Percentiles rank a stretch among this genome's conserved stretches.
These are phyloP conservation scores for Metschnikowia colocasiae DNA, from an alignment of 805 yeast species.

Conservation along the genomic window DNA sequence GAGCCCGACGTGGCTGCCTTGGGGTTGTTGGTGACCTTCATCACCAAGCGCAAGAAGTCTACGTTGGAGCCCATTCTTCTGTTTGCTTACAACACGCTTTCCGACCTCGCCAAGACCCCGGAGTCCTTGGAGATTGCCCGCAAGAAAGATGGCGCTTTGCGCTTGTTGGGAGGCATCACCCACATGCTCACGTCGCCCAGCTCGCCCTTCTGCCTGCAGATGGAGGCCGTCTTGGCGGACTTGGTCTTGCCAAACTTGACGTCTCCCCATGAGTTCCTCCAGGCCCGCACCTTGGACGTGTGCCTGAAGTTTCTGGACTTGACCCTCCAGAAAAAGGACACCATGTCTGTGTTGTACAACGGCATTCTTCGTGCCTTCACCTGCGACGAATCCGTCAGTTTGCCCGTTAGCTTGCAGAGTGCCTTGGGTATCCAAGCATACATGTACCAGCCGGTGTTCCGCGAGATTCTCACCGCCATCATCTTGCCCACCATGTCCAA, in stretches of 20 bases:
- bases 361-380: slow-evolving; percentile 33
- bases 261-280: slow-evolving; percentile 60
- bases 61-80: slow-evolving; percentile 59
- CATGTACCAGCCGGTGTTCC: slow-evolving; percentile 59
- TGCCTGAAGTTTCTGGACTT: slow-evolving; percentile 62
- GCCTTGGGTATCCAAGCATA: slow-evolving; percentile 83
- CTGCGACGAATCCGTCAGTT: slow-evolving; percentile 28
- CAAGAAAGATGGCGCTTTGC: slow-evolving; percentile 72
- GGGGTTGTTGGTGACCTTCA: slow-evolving; percentile 66
- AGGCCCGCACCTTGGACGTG: slow-evolving; percentile 71
- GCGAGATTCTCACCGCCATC: slow-evolving; percentile 60
- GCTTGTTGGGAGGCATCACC: slow-evolving; percentile 73
- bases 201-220: slow-evolving; percentile 56
- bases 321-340: slow-evolving; percentile 38
- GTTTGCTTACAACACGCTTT: slow-evolving; percentile 53
- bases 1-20: slow-evolving; percentile 78
- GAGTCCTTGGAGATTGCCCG: slow-evolving; percentile 50
- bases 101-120: slow-evolving; percentile 25
- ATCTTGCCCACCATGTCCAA: slow-evolving; percentile 82
- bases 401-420: slow-evolving; percentile 80
- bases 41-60: slow-evolving; percentile 58
- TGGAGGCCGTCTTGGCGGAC: slow-evolving; percentile 63
- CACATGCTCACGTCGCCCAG: slow-evolving; percentile 51
- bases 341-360: slow-evolving; percentile 27
- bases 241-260: slow-evolving; percentile 70